Conservation (phyloP, 305 asterid genomes). For the Fraxinus paxiana region DNA sequence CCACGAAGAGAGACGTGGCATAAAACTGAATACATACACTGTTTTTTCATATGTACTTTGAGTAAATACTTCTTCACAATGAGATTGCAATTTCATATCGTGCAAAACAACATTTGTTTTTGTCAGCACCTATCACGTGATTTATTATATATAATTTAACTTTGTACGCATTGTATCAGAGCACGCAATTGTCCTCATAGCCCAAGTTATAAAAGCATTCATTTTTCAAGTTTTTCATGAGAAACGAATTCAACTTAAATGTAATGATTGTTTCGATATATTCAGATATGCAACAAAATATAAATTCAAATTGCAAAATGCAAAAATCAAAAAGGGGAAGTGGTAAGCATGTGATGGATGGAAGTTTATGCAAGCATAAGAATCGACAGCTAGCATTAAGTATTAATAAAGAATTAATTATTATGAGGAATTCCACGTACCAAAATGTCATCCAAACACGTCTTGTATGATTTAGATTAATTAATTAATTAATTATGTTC, state of each 20-base stretch:
- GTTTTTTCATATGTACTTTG: not conserved
- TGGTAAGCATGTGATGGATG: not conserved
- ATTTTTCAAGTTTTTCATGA: not conserved
- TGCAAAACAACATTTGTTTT: not conserved
- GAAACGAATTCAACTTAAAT: not conserved
- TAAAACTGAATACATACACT: not conserved
- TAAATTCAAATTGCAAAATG: not conserved
- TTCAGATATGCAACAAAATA: not conserved
- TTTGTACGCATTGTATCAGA: not conserved
- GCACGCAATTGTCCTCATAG: not conserved
- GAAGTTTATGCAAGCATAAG: not conserved
- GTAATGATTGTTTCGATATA: not conserved
- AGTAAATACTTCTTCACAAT: not conserved
- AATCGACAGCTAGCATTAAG: not conserved
- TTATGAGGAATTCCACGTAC: not conserved
- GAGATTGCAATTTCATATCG: not conserved
- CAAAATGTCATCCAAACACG: not conserved
- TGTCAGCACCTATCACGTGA: not conserved
- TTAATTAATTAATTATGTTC: not conserved
- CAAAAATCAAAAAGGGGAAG: not conserved
- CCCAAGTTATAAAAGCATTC: not conserved
- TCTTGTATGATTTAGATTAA: not conserved
- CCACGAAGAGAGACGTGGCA: not conserved
- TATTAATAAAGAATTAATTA: not conserved
- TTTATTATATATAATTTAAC: not conserved